Evolutionary conservation across 139 green algal genomes (phyloP).

Genomic region (Asterochloris erici): DNA sequence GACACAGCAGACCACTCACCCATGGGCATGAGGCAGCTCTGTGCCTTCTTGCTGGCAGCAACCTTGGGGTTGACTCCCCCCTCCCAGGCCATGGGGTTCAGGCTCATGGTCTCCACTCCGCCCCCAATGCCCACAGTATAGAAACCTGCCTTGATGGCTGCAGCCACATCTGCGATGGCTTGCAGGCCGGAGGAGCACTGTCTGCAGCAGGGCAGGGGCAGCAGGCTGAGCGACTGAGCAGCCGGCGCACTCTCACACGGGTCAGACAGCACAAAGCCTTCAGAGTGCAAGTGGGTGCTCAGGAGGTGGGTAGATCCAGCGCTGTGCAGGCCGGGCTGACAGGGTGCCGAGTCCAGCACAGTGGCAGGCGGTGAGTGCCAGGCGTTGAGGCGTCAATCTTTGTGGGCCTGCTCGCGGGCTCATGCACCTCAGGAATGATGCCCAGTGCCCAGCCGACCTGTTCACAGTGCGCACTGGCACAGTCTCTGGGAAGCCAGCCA

Average conservation of each 20-base stretch:
- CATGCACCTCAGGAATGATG: background rate
- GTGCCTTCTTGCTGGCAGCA: conserved; percentile 56
- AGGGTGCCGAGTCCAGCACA: too few relatives aligned
- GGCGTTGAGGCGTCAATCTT: too few relatives aligned
- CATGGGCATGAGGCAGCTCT: conserved; percentile 96
- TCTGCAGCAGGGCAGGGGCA: conserved; percentile 22
- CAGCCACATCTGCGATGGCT: conserved; percentile 91
- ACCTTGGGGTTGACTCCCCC: conserved; percentile 88
- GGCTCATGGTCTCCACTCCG: conserved; percentile 94
- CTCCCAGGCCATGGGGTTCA: conserved; percentile 97
- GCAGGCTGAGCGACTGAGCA: too few relatives aligned
- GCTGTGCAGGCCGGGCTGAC: too few relatives aligned
- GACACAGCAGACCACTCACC: conserved; percentile 29
- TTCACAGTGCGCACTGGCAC: conserved; percentile 97
- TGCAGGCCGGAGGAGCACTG: conserved; percentile 93
- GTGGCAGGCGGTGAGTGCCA: too few relatives aligned
- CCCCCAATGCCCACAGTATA: conserved; percentile 92
- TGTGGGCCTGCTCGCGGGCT: too few relatives aligned
- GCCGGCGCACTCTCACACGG: too few relatives aligned
- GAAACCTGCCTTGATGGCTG: conserved; percentile 93
- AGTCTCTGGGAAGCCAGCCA: conserved; percentile 88
- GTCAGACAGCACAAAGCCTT: too few relatives aligned
- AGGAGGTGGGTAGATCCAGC: too few relatives aligned
- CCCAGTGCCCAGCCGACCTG: conserved; percentile 40
- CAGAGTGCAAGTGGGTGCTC: too few relatives aligned